Evolutionary conservation across 441 rosid genomes (phyloP).

Genomic region (Metrosideros polymorpha): DNA sequence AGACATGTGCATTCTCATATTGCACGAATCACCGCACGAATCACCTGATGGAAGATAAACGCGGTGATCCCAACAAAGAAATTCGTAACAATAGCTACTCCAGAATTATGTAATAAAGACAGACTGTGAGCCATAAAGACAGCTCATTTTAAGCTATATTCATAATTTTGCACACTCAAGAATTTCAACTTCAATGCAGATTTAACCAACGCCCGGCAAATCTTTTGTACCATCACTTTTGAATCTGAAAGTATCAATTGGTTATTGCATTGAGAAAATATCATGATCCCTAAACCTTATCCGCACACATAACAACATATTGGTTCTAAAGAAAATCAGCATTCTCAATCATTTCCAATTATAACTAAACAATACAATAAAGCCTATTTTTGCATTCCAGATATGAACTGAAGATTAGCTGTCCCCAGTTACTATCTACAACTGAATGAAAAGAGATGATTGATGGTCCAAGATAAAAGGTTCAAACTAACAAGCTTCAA

Average conservation of each 20-base stretch:
- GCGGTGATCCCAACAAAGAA: background rate
- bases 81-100: background rate
- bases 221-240: background rate
- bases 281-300: background rate
- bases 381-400: background rate
- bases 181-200: background rate
- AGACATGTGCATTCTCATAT: background rate
- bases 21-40: background rate
- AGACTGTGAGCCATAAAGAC: background rate
- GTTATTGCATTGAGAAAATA: background rate
- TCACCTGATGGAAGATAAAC: background rate
- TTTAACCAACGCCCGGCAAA: background rate
- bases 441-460: background rate
- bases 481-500: background rate
- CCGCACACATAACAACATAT: background rate
- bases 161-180: background rate
- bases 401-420: background rate
- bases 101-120: background rate
- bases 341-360: background rate
- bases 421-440: background rate
- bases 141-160: background rate
- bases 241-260: background rate
- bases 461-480: background rate
- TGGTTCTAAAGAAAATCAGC: background rate
- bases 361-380: background rate